phyloP scores from a whole-genome alignment of 108 stramenopile species.

The Pseudonitzschia delicatissima region DNA sequence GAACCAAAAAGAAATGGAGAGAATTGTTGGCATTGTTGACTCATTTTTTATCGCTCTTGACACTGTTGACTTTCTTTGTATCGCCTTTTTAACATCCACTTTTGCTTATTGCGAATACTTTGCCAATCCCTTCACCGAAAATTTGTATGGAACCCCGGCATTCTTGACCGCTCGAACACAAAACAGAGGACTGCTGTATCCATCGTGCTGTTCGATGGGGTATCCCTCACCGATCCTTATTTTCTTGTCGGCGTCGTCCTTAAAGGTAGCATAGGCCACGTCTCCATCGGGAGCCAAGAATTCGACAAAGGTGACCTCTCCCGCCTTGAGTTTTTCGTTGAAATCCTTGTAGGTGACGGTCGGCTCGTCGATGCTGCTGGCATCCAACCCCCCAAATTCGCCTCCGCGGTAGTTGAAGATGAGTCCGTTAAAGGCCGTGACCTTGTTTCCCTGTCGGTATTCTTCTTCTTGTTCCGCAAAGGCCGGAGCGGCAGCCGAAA shows the following conservation, averaged over 20 bases:
- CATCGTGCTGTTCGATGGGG: slow-evolving; percentile 69
- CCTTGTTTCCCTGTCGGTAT: slow-evolving; percentile 29
- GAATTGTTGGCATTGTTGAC: too few relatives aligned
- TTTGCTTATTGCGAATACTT: slow-evolving; percentile 18
- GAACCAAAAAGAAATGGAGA: too few relatives aligned
- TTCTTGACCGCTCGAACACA: slow-evolving; percentile 65
- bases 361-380: slow-evolving; percentile 54
- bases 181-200: slow-evolving; percentile 71
- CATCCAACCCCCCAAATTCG: slow-evolving; percentile 54
- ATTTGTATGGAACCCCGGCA: slow-evolving; percentile 75
- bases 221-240: slow-evolving; percentile 81
- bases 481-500: neutral
- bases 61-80: too few relatives aligned
- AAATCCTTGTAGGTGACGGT: slow-evolving; percentile 69
- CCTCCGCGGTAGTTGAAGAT: slow-evolving; percentile 72
- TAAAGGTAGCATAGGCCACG: slow-evolving; percentile 72
- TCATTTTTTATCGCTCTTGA: too few relatives aligned
- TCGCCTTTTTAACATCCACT: too few relatives aligned
- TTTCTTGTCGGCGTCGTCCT: slow-evolving; percentile 26
- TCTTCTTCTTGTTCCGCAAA: slow-evolving; percentile 29
- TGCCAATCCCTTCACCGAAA: slow-evolving; percentile 57
- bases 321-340: slow-evolving; percentile 39
- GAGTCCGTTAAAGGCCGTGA: slow-evolving; percentile 74
- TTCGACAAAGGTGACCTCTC: slow-evolving; percentile 72
- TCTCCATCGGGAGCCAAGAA: slow-evolving; percentile 81